Evolutionary conservation across 2,329 filamentous ascomycete species (phyloP).

Genomic region (Penicillium fuscoglaucum): DNA sequence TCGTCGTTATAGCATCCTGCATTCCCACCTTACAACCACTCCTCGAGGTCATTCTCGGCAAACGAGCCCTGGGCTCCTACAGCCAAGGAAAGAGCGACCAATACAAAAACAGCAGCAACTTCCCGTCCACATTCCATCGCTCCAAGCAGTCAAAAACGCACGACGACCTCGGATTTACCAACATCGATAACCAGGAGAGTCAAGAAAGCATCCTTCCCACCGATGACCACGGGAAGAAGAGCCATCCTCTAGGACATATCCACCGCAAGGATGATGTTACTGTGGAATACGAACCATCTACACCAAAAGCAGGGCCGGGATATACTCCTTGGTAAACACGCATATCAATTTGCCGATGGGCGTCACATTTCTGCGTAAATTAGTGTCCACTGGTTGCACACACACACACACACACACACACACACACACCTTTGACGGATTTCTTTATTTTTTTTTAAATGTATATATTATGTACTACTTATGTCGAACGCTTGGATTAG

Average conservation of each 20-base stretch:
- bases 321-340: background rate
- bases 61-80: slow-evolving; percentile 15
- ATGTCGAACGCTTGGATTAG: background rate
- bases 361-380: background rate
- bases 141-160: slow-evolving; percentile 9
- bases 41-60: slow-evolving; percentile 29
- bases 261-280: slow-evolving; percentile 20
- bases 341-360: background rate
- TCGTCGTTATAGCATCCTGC: slow-evolving; percentile 36
- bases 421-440: background rate
- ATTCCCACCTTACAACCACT: slow-evolving; percentile 37
- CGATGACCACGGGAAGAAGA: background rate
- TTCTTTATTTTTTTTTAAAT: background rate
- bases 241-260: slow-evolving; percentile 12
- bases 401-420: background rate
- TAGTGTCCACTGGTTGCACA: background rate
- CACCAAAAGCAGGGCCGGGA: background rate
- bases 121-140: slow-evolving; percentile 9
- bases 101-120: slow-evolving; percentile 14
- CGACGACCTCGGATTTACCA: slow-evolving; percentile 17
- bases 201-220: slow-evolving; percentile 26
- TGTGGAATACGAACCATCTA: slow-evolving; percentile 12
- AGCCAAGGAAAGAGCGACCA: slow-evolving; percentile 12
- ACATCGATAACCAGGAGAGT: slow-evolving; percentile 21
- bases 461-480: background rate